Conservation (phyloP, 768 basidiomycete genomes). For the Lactarius psammicola region DNA sequence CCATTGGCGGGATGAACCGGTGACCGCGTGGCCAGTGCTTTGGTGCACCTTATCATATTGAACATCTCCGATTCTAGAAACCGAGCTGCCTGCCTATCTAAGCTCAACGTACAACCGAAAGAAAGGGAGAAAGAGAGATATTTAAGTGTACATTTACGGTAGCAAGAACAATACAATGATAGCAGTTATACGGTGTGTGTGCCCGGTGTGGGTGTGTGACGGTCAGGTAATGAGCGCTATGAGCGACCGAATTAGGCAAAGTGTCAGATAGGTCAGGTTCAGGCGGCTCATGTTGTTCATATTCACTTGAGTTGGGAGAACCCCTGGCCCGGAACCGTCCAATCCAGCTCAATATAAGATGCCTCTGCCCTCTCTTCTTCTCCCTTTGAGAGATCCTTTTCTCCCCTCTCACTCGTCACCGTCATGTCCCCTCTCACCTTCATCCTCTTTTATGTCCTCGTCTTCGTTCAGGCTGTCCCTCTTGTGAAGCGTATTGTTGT, state of each 20-base stretch:
- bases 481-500: slow-evolving; percentile 9
- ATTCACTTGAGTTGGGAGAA: too few relatives aligned
- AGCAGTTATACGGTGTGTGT: not conserved
- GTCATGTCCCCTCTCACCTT: slow-evolving; percentile 13
- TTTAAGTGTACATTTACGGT: not conserved
- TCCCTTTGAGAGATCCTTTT: not conserved
- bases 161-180: not conserved
- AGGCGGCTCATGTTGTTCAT: not conserved
- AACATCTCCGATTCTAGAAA: not conserved
- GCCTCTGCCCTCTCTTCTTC: not conserved
- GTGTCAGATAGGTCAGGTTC: not conserved
- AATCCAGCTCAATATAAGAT: not conserved
- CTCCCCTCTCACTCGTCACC: not conserved
- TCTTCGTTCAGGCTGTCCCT: slow-evolving; percentile 7
- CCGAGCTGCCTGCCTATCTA: not conserved
- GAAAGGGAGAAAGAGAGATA: not conserved
- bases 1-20: not conserved
- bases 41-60: not conserved
- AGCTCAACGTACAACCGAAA: not conserved
- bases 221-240: not conserved
- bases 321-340: not conserved
- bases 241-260: not conserved
- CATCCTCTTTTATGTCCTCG: not conserved
- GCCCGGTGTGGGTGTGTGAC: too few relatives aligned
- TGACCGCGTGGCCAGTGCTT: not conserved